phyloP scores from a whole-genome alignment of 257 asterid species.

The Gentiana dahurica region DNA sequence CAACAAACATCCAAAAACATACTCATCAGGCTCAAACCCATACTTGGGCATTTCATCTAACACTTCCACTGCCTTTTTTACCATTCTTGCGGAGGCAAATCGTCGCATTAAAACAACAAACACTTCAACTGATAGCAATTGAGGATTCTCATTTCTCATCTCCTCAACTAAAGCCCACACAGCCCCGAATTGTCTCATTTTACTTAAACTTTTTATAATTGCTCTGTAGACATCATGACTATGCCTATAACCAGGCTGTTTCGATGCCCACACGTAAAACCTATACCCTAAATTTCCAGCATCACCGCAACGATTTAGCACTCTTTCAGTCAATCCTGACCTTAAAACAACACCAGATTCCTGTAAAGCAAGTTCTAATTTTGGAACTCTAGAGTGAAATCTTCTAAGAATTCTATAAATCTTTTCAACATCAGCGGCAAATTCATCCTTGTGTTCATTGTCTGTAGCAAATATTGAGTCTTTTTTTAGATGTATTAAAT shows the following conservation, averaged over 20 bases:
- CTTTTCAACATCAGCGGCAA: slow-evolving; percentile 72
- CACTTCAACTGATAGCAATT: slow-evolving; percentile 55
- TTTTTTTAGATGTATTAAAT: slow-evolving; percentile 35
- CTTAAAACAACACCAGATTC: slow-evolving; percentile 64
- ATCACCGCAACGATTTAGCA: slow-evolving; percentile 85
- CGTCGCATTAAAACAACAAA: slow-evolving; percentile 86
- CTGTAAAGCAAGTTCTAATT: slow-evolving; percentile 75
- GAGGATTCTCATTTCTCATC: slow-evolving; percentile 79
- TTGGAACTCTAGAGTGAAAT: slow-evolving; percentile 71
- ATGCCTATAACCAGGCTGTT: slow-evolving; percentile 67
- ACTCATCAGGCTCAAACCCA: slow-evolving; percentile 87
- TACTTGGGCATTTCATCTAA: slow-evolving; percentile 91
- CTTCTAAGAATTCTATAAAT: slow-evolving; percentile 54
- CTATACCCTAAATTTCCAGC: slow-evolving; percentile 88
- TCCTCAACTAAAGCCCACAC: slow-evolving; percentile 97
- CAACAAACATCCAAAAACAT: slow-evolving; percentile 77
- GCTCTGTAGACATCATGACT: slow-evolving; percentile 72
- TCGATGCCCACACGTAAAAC: slow-evolving; percentile 77
- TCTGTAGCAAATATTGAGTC: slow-evolving; percentile 19
- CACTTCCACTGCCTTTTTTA: slow-evolving; percentile 79
- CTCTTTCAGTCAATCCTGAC: slow-evolving; percentile 76
- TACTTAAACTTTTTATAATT: slow-evolving; percentile 65
- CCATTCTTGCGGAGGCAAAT: slow-evolving; percentile 84
- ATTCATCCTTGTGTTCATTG: slow-evolving; percentile 42
- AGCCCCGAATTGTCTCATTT: slow-evolving; percentile 91